Conservation (phyloP, 805 yeast genomes). For the Yueomyces sp. region DNA sequence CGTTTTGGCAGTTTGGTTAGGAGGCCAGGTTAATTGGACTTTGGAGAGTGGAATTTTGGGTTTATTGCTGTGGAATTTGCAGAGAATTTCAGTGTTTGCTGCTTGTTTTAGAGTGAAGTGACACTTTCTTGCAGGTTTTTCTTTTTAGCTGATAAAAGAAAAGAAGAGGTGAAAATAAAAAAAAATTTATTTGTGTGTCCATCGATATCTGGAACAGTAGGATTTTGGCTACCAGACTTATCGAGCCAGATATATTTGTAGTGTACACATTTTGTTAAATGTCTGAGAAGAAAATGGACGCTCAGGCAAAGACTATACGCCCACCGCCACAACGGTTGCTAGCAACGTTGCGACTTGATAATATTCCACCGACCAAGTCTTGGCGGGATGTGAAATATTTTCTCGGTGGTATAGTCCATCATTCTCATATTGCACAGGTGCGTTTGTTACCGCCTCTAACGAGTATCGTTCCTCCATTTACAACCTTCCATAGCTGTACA, state of each 20-base stretch:
- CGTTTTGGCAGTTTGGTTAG: no score
- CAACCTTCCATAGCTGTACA: slow-evolving; percentile 21
- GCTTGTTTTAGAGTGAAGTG: no score
- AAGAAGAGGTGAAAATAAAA: no score
- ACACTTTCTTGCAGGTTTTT: no score
- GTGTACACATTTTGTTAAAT: neutral
- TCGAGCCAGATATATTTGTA: neutral
- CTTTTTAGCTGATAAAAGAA: no score
- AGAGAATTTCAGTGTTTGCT: no score
- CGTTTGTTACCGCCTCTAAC: slow-evolving; percentile 21
- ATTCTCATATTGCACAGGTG: slow-evolving; percentile 18
- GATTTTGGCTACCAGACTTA: neutral
- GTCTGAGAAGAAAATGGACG: neutral
- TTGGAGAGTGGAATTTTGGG: no score
- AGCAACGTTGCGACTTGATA: slow-evolving; percentile 14
- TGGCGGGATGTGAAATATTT: slow-evolving; percentile 24
- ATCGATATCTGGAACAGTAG: neutral
- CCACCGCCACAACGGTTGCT: neutral
- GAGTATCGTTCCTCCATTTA: slow-evolving; percentile 21
- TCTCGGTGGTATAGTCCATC: slow-evolving; percentile 22
- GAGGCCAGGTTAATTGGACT: no score
- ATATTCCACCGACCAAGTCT: slow-evolving; percentile 22
- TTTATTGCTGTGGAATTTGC: no score
- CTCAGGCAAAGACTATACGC: neutral
- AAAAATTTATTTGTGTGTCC: no score